Conservation (phyloP, 1,139 yeast species). For the Protomyces inouyei region DNA sequence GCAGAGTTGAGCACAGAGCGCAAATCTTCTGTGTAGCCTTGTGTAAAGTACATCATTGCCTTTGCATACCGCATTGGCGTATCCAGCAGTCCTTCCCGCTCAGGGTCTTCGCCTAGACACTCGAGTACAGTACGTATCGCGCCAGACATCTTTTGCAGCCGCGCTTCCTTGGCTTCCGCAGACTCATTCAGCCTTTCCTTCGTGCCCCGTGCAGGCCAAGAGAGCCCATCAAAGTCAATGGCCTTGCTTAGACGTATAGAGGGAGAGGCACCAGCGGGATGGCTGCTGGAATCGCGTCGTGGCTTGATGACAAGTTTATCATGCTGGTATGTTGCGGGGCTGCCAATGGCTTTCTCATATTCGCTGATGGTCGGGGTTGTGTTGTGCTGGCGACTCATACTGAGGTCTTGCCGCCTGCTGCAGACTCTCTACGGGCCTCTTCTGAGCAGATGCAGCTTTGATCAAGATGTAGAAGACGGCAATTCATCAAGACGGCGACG, state of each 20-base stretch:
- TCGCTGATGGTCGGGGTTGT: conserved; percentile 19
- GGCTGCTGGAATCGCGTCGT: conserved; percentile 16
- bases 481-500: background rate
- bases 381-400: no score
- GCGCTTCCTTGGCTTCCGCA: conserved; percentile 2
- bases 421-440: no score
- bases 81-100: conserved; percentile 82
- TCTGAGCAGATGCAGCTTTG: no score
- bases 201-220: conserved; percentile 26
- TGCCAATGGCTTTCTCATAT: background rate
- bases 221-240: conserved; percentile 24
- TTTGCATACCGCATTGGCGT: conserved; percentile 96
- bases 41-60: conserved; percentile 91
- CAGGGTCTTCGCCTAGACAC: conserved; percentile 88
- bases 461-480: background rate
- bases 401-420: no score
- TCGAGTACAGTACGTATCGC: conserved; percentile 77
- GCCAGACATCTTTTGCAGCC: conserved; percentile 63
- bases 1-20: conserved; percentile 89
- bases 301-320: conserved; percentile 21
- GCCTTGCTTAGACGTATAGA: conserved; percentile 18
- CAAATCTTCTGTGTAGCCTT: conserved; percentile 91
- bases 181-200: conserved; percentile 7
- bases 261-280: conserved; percentile 6
- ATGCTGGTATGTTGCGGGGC: background rate